Evolutionary conservation across 164 flowering plant species (phyloP).

Genomic region (Tinospora cordifolia): DNA sequence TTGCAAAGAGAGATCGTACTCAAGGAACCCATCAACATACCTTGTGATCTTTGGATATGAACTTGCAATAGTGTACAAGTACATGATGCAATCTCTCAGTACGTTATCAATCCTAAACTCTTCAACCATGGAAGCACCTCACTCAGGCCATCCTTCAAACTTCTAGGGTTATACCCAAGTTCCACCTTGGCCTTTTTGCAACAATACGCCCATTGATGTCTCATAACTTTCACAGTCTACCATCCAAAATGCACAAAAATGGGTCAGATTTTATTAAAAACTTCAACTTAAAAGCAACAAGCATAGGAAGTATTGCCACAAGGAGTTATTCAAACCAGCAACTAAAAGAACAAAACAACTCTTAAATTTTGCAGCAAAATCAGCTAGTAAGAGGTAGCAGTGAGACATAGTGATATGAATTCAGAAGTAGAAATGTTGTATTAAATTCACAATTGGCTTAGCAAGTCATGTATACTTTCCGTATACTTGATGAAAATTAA

Average conservation of each 20-base stretch:
- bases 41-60: not conserved
- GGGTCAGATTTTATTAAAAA: not conserved
- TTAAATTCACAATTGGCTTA: no score
- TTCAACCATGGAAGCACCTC: slow-evolving; percentile 86
- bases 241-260: not conserved
- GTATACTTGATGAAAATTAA: no score
- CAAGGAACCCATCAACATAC: not conserved
- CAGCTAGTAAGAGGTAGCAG: no score
- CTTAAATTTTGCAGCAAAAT: no score
- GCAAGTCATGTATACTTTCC: no score
- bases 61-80: not conserved
- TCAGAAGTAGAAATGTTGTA: no score
- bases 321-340: not conserved
- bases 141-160: slow-evolving; percentile 66
- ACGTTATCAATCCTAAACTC: slow-evolving; percentile 54
- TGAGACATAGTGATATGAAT: no score
- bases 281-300: not conserved
- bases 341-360: no score
- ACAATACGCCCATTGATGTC: slow-evolving; percentile 85
- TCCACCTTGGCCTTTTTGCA: slow-evolving; percentile 75
- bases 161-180: slow-evolving; percentile 70
- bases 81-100: slow-evolving; percentile 19
- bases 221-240: slow-evolving; percentile 61
- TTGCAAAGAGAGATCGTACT: not conserved
- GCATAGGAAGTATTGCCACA: not conserved